Conservation (phyloP, 1,284 basidiomycete species). For the Mycena sp. region DNA sequence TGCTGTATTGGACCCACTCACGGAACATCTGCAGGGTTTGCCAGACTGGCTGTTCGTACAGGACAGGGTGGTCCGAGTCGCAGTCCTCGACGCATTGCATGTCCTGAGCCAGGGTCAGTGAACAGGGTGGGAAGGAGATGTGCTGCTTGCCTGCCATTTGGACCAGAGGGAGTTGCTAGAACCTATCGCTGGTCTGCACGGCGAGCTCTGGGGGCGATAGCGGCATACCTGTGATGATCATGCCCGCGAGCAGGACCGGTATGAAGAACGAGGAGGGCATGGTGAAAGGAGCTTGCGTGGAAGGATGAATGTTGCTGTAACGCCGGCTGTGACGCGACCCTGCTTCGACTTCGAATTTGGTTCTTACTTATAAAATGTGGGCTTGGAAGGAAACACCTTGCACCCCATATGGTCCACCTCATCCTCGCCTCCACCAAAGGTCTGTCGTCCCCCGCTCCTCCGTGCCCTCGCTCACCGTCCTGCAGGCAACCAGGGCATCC, state of each 20-base stretch:
- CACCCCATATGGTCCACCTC: slow-evolving; percentile 67
- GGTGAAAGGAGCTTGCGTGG: slow-evolving; percentile 31
- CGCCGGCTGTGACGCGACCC: slow-evolving; percentile 19
- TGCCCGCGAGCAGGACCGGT: slow-evolving; percentile 69
- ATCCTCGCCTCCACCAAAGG: slow-evolving; percentile 64
- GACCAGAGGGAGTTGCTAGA: slow-evolving; percentile 83
- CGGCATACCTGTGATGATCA: slow-evolving; percentile 77
- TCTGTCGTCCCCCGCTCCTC: slow-evolving; percentile 33
- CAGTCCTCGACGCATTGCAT: slow-evolving; percentile 98
- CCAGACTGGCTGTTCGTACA: slow-evolving; percentile 88
- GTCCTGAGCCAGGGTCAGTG: slow-evolving; percentile 59
- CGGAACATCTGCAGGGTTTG: slow-evolving; percentile 90
- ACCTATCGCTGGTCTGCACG: slow-evolving; percentile 45
- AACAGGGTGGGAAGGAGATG: slow-evolving; percentile 13
- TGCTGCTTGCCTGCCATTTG: slow-evolving; percentile 76
- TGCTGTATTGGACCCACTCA: slow-evolving; percentile 53
- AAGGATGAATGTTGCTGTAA: no score
- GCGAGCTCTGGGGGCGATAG: background rate
- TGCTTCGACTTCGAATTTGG: slow-evolving; percentile 40
- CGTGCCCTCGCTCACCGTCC: slow-evolving; percentile 22
- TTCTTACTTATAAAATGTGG: slow-evolving; percentile 26
- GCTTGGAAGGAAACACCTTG: background rate
- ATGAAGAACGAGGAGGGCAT: slow-evolving; percentile 62
- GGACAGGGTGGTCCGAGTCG: slow-evolving; percentile 63
- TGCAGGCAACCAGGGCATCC: slow-evolving; percentile 70